These are phyloP conservation scores for Ilex aquifolium DNA, from an alignment of 257 asterid genomes.

Conservation along the genomic window DNA sequence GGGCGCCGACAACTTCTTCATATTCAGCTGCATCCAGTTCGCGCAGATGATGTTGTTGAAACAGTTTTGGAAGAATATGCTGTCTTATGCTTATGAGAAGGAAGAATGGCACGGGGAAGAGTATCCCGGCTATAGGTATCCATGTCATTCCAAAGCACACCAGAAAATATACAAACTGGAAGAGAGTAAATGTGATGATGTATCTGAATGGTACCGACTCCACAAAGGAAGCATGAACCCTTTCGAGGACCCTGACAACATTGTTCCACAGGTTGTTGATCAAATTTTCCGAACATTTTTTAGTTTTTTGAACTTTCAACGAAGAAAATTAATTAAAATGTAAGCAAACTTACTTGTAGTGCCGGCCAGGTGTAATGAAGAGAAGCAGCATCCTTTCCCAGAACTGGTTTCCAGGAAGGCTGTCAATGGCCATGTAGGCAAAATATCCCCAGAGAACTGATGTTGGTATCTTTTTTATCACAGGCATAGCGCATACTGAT, in stretches of 20 bases:
- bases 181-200: conserved; percentile 44
- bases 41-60: conserved; percentile 26
- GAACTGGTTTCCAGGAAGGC: conserved; percentile 55
- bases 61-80: conserved; percentile 43
- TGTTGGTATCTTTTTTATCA: conserved; percentile 46
- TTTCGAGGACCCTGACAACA: conserved; percentile 37
- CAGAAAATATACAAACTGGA: conserved; percentile 36
- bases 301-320: no score
- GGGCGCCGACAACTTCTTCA: conserved; percentile 43
- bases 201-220: conserved; percentile 48
- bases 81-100: conserved; percentile 48
- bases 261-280: neutral
- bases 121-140: conserved; percentile 62
- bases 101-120: conserved; percentile 57
- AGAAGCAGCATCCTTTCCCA: conserved; percentile 54
- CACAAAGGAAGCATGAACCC: conserved; percentile 47
- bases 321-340: no score
- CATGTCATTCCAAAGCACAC: conserved; percentile 55
- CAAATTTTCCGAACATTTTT: no score
- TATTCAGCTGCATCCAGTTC: conserved; percentile 66
- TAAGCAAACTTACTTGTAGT: conserved; percentile 34
- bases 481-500: conserved; percentile 45
- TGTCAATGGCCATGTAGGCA: conserved; percentile 67
- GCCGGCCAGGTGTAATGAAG: conserved; percentile 41
- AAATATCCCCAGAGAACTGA: conserved; percentile 67